Percentiles rank a stretch among this genome's conserved stretches.
phyloP scores from a whole-genome alignment of 148 eudicot species.

The Camellia lanceoleosa region DNA sequence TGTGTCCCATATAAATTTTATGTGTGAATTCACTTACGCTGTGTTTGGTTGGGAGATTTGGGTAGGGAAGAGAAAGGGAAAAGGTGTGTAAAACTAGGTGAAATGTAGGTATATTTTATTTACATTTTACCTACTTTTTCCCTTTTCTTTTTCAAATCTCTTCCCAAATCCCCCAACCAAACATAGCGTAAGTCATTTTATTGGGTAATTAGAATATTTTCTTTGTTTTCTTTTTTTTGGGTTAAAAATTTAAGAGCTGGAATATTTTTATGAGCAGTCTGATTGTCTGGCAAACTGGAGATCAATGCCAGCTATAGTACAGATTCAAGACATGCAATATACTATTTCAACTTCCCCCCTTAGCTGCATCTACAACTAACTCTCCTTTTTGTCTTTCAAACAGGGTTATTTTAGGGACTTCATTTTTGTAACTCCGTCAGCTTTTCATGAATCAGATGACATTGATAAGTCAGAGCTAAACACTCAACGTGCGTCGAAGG shows the following conservation, averaged over 20 bases:
- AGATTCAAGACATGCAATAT: background rate
- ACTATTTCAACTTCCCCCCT: background rate
- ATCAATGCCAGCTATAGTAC: background rate
- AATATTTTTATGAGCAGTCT: background rate
- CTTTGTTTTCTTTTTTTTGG: background rate
- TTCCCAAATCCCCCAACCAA: no score
- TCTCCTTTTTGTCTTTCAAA: conserved; percentile 12
- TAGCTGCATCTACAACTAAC: background rate
- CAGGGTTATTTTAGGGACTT: conserved; percentile 62
- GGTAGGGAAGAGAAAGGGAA: no score
- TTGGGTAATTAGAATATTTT: background rate
- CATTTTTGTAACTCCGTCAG: conserved; percentile 65
- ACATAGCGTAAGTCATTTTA: no score
- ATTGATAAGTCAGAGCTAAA: conserved; percentile 49
- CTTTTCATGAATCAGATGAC: conserved; percentile 50
- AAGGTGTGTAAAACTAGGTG: no score
- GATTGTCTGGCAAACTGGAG: background rate
- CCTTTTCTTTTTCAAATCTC: no score
- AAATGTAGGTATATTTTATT: no score
- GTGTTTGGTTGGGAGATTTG: no score
- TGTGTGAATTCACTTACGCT: background rate
- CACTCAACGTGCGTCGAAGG: conserved; percentile 43
- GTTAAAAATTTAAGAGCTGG: background rate
- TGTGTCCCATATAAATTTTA: background rate
- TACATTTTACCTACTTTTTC: no score